Base-by-base conservation (phyloP, 257 asterid genomes). In the Capsicum pubescens region DNA sequence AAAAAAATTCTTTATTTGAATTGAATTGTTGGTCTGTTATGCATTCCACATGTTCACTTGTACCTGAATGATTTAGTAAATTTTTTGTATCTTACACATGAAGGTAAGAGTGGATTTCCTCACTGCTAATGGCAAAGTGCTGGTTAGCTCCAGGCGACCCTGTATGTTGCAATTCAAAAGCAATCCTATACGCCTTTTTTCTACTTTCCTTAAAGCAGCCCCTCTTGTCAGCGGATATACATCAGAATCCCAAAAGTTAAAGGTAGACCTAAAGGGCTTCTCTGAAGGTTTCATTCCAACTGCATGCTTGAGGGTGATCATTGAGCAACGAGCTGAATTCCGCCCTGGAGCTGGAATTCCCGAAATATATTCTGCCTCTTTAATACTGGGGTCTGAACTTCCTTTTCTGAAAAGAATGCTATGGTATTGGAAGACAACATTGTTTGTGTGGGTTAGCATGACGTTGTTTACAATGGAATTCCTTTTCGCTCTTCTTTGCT, bases 31-130 rank as follows among this genome's bases (percentile, higher is more conserved):
- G 66, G 66, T 77, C 44, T 77, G 82, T 32, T 50, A 52, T 13
- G 81, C 44, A 52, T 15, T 77, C 66, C 35, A 46, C 21, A 71
- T 32, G 46, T 86, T 36, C 19, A 56, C 11, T 76, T 59, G 82
- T 71, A 59, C 9, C 60, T 44, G 55, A 42, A 17, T 17, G 44
- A 32, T 85, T 82, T 61, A 84, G 82, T 83, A 39, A 64, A 60
- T 66, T 61, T 54, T 42, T 82, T 9, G 15, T 83, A 82, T 61
- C 54, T 79, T 54, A 42, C 52, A 64, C 54, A 16, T 86, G 88
- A 83, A 95, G 99, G 95, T 94, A 19, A 90, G 95, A 85, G 92
- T 91, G 9, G 98, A 95, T 87, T 91, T 91, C 89, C 94, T 95
- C 58, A 87, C 87, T 67, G 86, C 88, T 81, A 91, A 90, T 84